Conservation (phyloP, 106 monocot species). For the Platanthera zijinensis region DNA sequence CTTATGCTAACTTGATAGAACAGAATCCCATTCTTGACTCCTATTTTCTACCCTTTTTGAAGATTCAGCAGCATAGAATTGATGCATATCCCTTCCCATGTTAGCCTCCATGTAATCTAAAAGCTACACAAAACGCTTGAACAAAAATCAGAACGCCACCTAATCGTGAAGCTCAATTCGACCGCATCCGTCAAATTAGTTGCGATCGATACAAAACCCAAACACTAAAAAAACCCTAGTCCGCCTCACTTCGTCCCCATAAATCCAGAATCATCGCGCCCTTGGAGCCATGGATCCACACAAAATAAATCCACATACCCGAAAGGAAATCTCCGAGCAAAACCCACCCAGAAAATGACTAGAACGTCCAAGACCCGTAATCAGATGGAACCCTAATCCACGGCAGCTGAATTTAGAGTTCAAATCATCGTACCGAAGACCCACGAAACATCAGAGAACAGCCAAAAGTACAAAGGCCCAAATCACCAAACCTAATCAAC, state of each 20-base stretch:
- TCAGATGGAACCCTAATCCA: background rate
- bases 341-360: background rate
- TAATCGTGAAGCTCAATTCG: background rate
- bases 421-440: background rate
- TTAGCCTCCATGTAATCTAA: conserved; percentile 30
- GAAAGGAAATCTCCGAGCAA: background rate
- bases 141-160: background rate
- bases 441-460: background rate
- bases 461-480: background rate
- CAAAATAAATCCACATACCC: conserved; percentile 34
- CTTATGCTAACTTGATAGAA: no score
- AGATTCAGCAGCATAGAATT: conserved; percentile 11
- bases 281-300: conserved; percentile 24
- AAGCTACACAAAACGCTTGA: background rate
- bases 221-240: conserved; percentile 5
- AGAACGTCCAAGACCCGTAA: background rate
- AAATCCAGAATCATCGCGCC: conserved; percentile 38
- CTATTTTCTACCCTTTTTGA: conserved; percentile 20
- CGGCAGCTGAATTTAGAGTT: background rate
- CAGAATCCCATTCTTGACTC: conserved; percentile 49
- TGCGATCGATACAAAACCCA: background rate
- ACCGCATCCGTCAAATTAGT: background rate
- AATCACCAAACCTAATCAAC: background rate
- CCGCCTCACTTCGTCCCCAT: conserved; percentile 30
- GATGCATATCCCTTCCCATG: conserved; percentile 15